phyloP scores from a whole-genome alignment of 176 grass and related monocot species.

The Eleusine indica region DNA sequence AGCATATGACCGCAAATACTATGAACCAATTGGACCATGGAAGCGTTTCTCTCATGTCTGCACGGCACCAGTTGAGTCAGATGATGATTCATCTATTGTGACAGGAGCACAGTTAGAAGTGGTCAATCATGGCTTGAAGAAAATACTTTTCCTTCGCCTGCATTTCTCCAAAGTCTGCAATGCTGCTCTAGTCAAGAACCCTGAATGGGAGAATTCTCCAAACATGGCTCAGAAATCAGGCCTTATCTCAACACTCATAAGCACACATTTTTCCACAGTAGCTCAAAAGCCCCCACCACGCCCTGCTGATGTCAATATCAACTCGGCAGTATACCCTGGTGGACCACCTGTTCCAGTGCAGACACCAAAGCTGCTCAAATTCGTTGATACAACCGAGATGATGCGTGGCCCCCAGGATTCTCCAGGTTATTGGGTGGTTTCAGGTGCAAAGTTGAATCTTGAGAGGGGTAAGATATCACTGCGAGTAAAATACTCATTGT shows the following conservation, averaged over 20 bases:
- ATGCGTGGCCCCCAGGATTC: slow-evolving; percentile 78
- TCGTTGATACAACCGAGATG: slow-evolving; percentile 87
- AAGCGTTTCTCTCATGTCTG: slow-evolving; percentile 91
- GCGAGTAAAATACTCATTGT: slow-evolving; percentile 73
- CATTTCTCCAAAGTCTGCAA: slow-evolving; percentile 73
- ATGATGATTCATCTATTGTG: slow-evolving; percentile 75
- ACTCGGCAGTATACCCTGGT: slow-evolving; percentile 88
- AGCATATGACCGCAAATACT: slow-evolving; percentile 69
- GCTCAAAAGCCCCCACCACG: slow-evolving; percentile 69
- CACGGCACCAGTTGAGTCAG: slow-evolving; percentile 79
- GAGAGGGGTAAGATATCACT: slow-evolving; percentile 90
- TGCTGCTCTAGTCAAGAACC: slow-evolving; percentile 43
- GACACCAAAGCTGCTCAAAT: slow-evolving; percentile 83
- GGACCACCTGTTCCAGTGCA: slow-evolving; percentile 82
- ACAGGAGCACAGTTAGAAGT: slow-evolving; percentile 81
- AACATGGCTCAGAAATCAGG: slow-evolving; percentile 92
- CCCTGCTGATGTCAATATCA: slow-evolving; percentile 80
- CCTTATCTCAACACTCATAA: slow-evolving; percentile 91
- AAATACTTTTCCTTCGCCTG: slow-evolving; percentile 80
- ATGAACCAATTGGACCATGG: slow-evolving; percentile 80
- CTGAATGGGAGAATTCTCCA: slow-evolving; percentile 87
- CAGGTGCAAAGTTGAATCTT: slow-evolving; percentile 83
- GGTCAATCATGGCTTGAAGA: slow-evolving; percentile 73
- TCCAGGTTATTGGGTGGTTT: slow-evolving; percentile 94
- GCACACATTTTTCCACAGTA: slow-evolving; percentile 82